Evolutionary conservation across 2,329 filamentous ascomycete genomes (phyloP).

Genomic region (Talaromyces sp.): DNA sequence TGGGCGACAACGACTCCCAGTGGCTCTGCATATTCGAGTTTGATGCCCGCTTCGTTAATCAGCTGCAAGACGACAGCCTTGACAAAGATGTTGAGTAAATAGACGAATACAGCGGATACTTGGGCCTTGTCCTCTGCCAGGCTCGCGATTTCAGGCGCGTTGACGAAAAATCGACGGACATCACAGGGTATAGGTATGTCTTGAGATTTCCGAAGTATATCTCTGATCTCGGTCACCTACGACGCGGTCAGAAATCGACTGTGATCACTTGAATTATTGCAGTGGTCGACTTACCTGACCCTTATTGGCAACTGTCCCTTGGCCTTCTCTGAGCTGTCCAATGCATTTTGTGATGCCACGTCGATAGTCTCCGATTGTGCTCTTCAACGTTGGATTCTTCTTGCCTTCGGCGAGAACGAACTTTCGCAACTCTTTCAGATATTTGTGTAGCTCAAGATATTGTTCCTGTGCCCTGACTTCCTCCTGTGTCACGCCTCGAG

Average conservation of each 20-base stretch:
- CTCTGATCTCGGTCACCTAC: conserved; percentile 46
- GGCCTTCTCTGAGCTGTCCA: conserved; percentile 65
- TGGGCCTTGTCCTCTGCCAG: conserved; percentile 49
- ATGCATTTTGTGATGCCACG: conserved; percentile 68
- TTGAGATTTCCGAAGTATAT: conserved; percentile 53
- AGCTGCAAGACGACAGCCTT: conserved; percentile 71
- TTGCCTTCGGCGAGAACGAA: conserved; percentile 55
- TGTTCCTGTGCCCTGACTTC: conserved; percentile 45
- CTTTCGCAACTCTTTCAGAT: conserved; percentile 60
- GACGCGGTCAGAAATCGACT: conserved; percentile 16
- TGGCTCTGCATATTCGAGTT: conserved; percentile 67
- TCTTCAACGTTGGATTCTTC: conserved; percentile 57
- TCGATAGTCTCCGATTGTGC: conserved; percentile 66
- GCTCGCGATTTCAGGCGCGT: conserved; percentile 38
- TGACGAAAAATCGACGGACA: conserved; percentile 30
- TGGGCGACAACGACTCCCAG: conserved; percentile 73
- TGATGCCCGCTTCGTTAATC: conserved; percentile 62
- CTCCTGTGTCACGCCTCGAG: conserved; percentile 28
- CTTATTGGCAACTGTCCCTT: conserved; percentile 54
- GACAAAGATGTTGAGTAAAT: conserved; percentile 70
- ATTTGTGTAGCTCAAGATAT: conserved; percentile 61
- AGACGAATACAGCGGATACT: conserved; percentile 66
- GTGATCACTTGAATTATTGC: background rate
- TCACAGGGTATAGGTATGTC: conserved; percentile 55
- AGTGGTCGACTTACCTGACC: conserved; percentile 46